These are phyloP conservation scores for Astrocystis sublimbata DNA, from an alignment of 495 filamentous ascomycete species.

Conservation along the genomic window DNA sequence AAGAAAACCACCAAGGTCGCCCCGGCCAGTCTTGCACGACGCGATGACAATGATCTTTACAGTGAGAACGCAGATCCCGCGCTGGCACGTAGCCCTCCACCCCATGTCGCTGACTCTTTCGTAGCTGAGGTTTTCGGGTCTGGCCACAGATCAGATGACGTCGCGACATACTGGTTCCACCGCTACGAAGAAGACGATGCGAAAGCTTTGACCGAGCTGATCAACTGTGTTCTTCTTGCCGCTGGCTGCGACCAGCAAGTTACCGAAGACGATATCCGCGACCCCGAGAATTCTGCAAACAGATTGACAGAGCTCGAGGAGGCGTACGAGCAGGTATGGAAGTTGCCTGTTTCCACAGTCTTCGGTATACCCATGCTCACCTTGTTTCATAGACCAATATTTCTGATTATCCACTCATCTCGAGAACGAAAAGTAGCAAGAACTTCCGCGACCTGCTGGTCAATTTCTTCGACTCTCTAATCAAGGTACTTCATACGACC, in stretches of 20 bases:
- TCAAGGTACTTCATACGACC: conserved; percentile 71
- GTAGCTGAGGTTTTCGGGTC: conserved; percentile 81
- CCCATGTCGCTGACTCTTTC: conserved; percentile 28
- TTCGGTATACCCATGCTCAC: conserved; percentile 27
- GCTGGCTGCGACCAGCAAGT: conserved; percentile 78
- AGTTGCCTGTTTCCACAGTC: neutral
- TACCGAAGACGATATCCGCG: conserved; percentile 74
- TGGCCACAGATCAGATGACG: conserved; percentile 65
- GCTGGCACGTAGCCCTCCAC: neutral
- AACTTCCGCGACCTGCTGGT: conserved; percentile 75
- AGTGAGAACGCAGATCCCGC: conserved; percentile 52
- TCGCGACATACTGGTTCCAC: conserved; percentile 78
- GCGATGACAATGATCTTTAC: conserved; percentile 70
- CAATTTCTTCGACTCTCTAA: conserved; percentile 73
- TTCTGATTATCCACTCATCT: conserved; percentile 90
- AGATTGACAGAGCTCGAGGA: conserved; percentile 75
- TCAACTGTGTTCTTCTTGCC: conserved; percentile 85
- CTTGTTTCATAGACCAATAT: conserved; percentile 58
- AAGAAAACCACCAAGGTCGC: conserved; percentile 57
- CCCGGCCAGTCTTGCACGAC: conserved; percentile 51
- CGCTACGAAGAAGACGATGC: conserved; percentile 68
- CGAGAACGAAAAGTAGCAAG: conserved; percentile 67
- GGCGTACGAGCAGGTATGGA: conserved; percentile 67
- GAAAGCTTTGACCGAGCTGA: conserved; percentile 72
- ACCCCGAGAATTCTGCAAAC: conserved; percentile 76